A percentile compares a stretch with the other conserved stretches of the same genome.
Conservation (phyloP, 1,284 basidiomycete genomes). For the Rhodotorula glutinis region DNA sequence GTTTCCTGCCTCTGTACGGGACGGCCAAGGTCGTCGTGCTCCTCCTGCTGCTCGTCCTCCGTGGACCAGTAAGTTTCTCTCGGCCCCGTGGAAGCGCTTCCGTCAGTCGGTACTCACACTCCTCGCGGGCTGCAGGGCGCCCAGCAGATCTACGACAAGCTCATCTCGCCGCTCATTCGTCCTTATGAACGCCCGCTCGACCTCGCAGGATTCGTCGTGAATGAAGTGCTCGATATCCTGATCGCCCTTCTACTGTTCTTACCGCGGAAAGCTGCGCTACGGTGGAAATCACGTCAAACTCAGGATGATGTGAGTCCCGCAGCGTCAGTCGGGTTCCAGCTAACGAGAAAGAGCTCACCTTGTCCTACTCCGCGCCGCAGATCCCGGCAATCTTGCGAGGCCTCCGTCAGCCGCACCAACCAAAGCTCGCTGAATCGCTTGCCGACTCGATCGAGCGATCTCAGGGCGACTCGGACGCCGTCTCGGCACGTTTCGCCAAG, state of each 20-base stretch:
- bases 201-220: conserved; percentile 17
- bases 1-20: conserved; percentile 27
- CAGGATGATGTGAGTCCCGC: conserved; percentile 5
- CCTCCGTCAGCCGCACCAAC: conserved; percentile 16
- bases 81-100: fast-evolving
- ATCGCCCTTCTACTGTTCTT: conserved; percentile 7
- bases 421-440: conserved; percentile 16
- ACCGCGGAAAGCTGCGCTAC: conserved; percentile 2
- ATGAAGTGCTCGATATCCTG: conserved; percentile 23
- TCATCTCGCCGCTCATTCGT: conserved; percentile 22
- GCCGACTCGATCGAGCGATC: conserved; percentile 23
- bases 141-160: conserved; percentile 25
- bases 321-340: not conserved
- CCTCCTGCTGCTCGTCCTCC: conserved; percentile 18
- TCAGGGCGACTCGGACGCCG: conserved; percentile 8
- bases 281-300: not conserved
- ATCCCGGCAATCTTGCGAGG: conserved; percentile 28
- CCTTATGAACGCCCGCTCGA: conserved; percentile 35
- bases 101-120: no score
- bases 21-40: conserved; percentile 26
- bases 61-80: conserved; percentile 15
- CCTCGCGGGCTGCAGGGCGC: conserved; percentile 13
- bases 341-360: no score
- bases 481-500: conserved; percentile 14
- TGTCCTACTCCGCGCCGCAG: not conserved